A percentile compares a stretch with the other conserved stretches of the same genome.
Conservation (phyloP, 2,329 filamentous ascomycete species). For the Diaporthe citrichinensis region DNA sequence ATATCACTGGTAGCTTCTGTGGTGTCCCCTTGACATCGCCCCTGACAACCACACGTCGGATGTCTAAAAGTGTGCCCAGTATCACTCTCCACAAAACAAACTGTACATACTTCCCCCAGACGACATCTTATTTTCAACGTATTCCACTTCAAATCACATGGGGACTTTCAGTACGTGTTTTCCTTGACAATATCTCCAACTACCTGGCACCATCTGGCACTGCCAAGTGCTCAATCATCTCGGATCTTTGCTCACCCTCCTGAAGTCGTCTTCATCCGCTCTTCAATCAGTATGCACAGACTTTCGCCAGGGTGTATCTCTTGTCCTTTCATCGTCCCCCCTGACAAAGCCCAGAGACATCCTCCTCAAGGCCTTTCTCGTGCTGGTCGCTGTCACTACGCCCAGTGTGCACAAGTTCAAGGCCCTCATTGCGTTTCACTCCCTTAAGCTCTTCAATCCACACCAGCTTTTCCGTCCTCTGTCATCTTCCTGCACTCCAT, state of each 20-base stretch:
- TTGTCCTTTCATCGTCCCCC: neutral
- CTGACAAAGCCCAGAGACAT: neutral
- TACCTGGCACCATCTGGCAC: neutral
- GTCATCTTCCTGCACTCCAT: neutral
- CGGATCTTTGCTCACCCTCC: neutral
- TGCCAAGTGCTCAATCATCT: neutral
- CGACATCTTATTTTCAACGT: rapidly evolving
- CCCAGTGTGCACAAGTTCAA: neutral
- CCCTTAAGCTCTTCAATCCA: too few relatives aligned
- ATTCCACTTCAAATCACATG: neutral
- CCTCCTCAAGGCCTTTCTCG: neutral
- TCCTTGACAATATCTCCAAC: neutral
- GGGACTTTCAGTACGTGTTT: neutral
- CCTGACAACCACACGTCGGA: neutral
- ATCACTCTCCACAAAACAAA: neutral
- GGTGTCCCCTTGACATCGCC: neutral
- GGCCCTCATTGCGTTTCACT: too few relatives aligned
- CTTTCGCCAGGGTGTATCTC: neutral
- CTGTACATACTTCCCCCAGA: too few relatives aligned
- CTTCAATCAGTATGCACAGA: too few relatives aligned
- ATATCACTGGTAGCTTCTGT: neutral
- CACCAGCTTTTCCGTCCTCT: neutral
- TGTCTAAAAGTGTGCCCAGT: neutral
- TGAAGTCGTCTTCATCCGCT: neutral
- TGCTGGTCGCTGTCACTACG: neutral